Evolutionary conservation across 1,139 yeast genomes (phyloP), one percentile per base, ranked within the genome.

Genomic region (Yamadazyma jaroonii): DNA sequence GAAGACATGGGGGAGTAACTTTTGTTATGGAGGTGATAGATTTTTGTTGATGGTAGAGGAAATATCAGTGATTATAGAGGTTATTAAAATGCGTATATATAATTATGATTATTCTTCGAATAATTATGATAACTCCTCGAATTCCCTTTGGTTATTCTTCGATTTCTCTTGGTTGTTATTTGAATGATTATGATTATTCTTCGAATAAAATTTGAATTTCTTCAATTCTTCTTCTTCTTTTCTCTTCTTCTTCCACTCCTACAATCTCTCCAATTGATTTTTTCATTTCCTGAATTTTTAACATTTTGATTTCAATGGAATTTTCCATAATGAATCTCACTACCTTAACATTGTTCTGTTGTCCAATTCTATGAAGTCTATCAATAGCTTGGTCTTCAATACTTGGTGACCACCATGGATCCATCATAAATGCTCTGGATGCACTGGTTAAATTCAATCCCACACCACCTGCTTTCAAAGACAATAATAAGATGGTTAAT

Each of bases 321-420:
- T 82, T 80, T 48, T 82, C 82, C 61, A 89, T 80, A 31, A 92
- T 87, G 52, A 90, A 89, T 43, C 97, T 63, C 2, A 79, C 68
- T 12, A 92, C 92, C 44, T 77, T 79, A 14, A 92, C 97, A 28
- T 74, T 73, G 26, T 72, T 77, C 11, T 66, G 67, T 56, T 92
- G 97, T 0, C 97, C 97, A 57, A 92, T 85, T 47, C 97, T 73
- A 55, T 92, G 97, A 21, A 92, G 77, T 52, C 97, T 76, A 60
- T 92, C 97, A 47, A 92, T 88, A 0, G 97, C 97, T 59, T 92
- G 97, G 31, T 87, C 88, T 54, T 92, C 97, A 30, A 87, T 80
- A 40, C 96, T 88, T 31, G 88, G 95, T 20, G 94, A 85, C 97
- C 97, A 92, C 95, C 96, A 92, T 0, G 97, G 97, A 53, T 92